Evolutionary conservation across 176 grass and related monocot genomes (phyloP).

Genomic region (Guadua angustifolia): DNA sequence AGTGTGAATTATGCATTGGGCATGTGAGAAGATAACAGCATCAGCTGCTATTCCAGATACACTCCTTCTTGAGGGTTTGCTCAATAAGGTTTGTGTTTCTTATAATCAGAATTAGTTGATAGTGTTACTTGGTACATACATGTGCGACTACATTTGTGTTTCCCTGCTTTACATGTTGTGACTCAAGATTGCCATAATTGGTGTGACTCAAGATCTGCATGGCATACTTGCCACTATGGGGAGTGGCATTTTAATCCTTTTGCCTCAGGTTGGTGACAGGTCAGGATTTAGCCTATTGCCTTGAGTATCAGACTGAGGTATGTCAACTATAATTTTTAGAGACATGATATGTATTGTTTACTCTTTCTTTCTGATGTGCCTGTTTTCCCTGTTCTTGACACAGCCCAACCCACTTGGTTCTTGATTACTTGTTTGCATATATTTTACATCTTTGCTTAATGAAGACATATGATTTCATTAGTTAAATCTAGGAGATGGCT

Average conservation of each 20-base stretch:
- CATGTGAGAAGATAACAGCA: too few relatives aligned
- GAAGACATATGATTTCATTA: slow-evolving; percentile 10
- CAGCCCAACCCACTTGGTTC: background rate
- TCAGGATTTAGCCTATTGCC: slow-evolving; percentile 2
- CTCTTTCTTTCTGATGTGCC: background rate
- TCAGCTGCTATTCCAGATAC: too few relatives aligned
- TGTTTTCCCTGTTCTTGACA: background rate
- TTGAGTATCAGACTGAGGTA: background rate
- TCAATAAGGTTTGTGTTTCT: too few relatives aligned
- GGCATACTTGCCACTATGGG: slow-evolving; percentile 1
- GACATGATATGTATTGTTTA: background rate
- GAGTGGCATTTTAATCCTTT: slow-evolving; percentile 8
- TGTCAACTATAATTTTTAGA: slow-evolving; percentile 1
- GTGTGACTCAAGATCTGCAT: slow-evolving; percentile 15
- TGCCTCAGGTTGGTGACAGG: background rate
- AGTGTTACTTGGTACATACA: too few relatives aligned
- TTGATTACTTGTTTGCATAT: slow-evolving; percentile 11
- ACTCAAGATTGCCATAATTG: background rate
- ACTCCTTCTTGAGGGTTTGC: too few relatives aligned
- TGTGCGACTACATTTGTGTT: too few relatives aligned
- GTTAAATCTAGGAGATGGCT: slow-evolving; percentile 24
- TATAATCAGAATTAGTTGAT: too few relatives aligned
- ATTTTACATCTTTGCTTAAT: background rate
- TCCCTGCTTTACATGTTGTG: too few relatives aligned
- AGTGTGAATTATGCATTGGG: too few relatives aligned